Conservation (phyloP, 768 basidiomycete species). For the Chiua virens region DNA sequence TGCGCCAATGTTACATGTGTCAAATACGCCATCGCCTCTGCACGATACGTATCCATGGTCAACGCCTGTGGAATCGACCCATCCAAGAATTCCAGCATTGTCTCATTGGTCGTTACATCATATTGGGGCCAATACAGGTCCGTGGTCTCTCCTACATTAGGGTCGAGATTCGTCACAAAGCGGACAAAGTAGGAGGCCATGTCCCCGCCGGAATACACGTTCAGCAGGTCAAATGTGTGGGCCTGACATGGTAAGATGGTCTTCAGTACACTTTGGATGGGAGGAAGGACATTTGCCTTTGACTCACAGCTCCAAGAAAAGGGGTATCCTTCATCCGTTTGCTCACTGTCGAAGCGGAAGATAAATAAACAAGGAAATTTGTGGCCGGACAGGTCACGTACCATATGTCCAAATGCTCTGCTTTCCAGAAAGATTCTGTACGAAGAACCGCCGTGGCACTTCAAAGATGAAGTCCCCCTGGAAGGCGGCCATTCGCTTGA, state of each 20-base stretch:
- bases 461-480: constrained; percentile 53
- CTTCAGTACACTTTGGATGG: not conserved
- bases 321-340: constrained; percentile 44
- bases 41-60: constrained; percentile 45
- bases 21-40: constrained; percentile 37
- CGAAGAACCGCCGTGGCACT: constrained; percentile 47
- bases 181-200: constrained; percentile 38
- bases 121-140: constrained; percentile 48
- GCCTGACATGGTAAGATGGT: constrained; percentile 22
- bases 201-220: constrained; percentile 42
- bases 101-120: constrained; percentile 27
- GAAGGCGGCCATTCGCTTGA: constrained; percentile 51
- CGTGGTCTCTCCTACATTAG: constrained; percentile 35
- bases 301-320: constrained; percentile 44
- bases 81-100: constrained; percentile 43
- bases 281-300: not conserved
- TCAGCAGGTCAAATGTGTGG: constrained; percentile 45
- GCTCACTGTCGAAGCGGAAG: constrained; percentile 35
- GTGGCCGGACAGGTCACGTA: not conserved
- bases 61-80: constrained; percentile 34
- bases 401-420: constrained; percentile 40
- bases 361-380: not conserved
- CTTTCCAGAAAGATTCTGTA: constrained; percentile 37
- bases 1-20: constrained; percentile 7
- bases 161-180: constrained; percentile 28